Percentiles rank a stretch among this genome's conserved stretches.
These are phyloP conservation scores for Rugosomyces carneus DNA, from an alignment of 1,284 basidiomycete genomes.

Conservation along the genomic window DNA sequence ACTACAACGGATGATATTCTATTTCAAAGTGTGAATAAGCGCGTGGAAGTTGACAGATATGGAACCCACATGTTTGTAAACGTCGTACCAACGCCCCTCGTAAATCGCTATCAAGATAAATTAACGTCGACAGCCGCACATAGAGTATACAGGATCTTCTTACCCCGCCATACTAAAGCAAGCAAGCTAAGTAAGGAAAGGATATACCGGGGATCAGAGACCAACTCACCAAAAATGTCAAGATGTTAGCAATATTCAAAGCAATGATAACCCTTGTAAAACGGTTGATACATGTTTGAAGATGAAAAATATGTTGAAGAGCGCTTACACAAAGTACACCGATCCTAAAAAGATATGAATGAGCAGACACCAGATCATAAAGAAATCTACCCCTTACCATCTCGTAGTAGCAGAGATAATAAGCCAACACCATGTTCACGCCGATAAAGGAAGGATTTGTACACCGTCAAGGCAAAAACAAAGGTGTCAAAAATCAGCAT, in stretches of 20 bases:
- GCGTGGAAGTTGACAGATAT: background rate
- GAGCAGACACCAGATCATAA: background rate
- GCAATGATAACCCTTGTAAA: constrained; percentile 28
- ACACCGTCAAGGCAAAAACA: constrained; percentile 37
- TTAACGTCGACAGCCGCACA: background rate
- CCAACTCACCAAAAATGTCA: constrained; percentile 23
- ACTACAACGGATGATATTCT: constrained; percentile 37
- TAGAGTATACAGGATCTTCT: background rate
- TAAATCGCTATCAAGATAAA: constrained; percentile 20
- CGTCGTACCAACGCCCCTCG: constrained; percentile 27
- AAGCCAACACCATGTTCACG: constrained; percentile 21
- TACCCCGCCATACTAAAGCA: constrained; percentile 19
- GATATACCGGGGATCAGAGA: constrained; percentile 16
- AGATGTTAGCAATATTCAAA: constrained; percentile 30
- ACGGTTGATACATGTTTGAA: background rate
- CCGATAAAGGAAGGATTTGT: constrained; percentile 29
- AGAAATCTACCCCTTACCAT: constrained; percentile 19
- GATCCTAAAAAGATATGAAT: constrained; percentile 20
- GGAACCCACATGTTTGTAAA: constrained; percentile 30
- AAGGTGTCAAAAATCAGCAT: constrained; percentile 34
- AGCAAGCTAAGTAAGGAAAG: background rate
- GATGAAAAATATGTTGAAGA: background rate
- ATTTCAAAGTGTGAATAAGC: background rate
- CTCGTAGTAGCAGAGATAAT: constrained; percentile 30
- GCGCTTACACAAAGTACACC: constrained; percentile 31